Evolutionary conservation across 2,329 filamentous ascomycete species (phyloP).

Genomic region (Diaporthe caulivora): DNA sequence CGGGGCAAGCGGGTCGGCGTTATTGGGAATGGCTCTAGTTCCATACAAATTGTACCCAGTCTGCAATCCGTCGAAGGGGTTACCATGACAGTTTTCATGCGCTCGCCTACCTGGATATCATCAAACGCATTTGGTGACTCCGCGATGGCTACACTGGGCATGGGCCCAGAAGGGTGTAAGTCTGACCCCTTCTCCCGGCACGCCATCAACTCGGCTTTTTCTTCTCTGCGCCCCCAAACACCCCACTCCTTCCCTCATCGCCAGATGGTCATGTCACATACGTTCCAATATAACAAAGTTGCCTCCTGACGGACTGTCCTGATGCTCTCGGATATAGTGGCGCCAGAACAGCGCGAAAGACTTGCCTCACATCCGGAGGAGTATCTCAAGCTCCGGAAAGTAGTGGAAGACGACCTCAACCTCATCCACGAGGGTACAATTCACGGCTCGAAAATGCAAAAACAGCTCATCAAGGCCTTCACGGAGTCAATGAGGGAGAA

Average conservation of each 20-base stretch:
- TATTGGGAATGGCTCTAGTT: conserved; percentile 65
- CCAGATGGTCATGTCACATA: no score
- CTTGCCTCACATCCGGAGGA: conserved; percentile 53
- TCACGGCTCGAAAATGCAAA: conserved; percentile 52
- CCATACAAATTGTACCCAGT: conserved; percentile 64
- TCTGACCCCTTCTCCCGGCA: background rate
- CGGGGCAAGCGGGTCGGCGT: conserved; percentile 61
- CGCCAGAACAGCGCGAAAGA: conserved; percentile 52
- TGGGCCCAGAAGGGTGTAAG: conserved; percentile 57
- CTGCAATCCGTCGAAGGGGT: conserved; percentile 59
- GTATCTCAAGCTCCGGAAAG: conserved; percentile 57
- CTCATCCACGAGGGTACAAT: conserved; percentile 56
- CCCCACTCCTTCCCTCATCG: no score
- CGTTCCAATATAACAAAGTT: background rate
- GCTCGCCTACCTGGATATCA: conserved; percentile 63
- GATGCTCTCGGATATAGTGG: conserved; percentile 46
- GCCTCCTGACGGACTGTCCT: background rate
- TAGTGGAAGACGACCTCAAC: conserved; percentile 58
- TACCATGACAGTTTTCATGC: conserved; percentile 59
- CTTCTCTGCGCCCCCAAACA: background rate
- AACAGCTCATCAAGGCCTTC: conserved; percentile 48
- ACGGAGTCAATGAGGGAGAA: conserved; percentile 53
- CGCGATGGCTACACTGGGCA: conserved; percentile 56
- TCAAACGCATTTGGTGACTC: conserved; percentile 59
- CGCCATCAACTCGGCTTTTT: background rate